Base-by-base conservation (phyloP, 2,329 filamentous ascomycete genomes). In the Paecilomyces sp. region DNA sequence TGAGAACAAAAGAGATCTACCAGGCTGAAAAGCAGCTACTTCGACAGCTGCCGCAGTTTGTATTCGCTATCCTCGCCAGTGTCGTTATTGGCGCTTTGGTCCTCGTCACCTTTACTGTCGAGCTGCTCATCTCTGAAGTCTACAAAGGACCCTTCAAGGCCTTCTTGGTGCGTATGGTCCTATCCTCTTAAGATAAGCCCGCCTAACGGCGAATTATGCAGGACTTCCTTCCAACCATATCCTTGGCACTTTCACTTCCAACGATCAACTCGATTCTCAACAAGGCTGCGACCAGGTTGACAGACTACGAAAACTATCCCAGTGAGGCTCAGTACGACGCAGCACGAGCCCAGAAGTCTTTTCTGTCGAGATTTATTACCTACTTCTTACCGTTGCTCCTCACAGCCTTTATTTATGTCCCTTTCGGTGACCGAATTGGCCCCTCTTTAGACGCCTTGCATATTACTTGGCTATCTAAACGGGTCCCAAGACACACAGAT, bases 361-460 rank as follows among this genome's bases (percentile, higher is more conserved):
- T 99, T 69, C 87, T 97, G 13, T 85, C 97, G 69, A 96, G 97
- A 79, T 96, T 97, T 76, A 93, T 97, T 75, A 96, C 92, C 5
- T 96, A 92, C 0, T 97, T 97, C 72, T 86, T 96, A 57, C 90
- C 91, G 0, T 88, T 95, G n/a, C 88, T 96, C 70, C 83, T 97
- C 18, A 97, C 92, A 0, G 91, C 92, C 0, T 97, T 97, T 67
- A 86, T 97, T 63, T 97, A 97, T 68, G 90, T 96, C 22, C 93
- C 93, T 0, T 97, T 97, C 67, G 93, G 91, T 13, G 85, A 87
- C 61, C 75, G 91, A 54, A 85, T 99, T 11, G 86, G 94, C 0
- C 93, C 94, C 0, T 89, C 95, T 70, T 85, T 99, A 3, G 87
- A 96, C 66, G 78, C 97, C 60, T 93, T 96, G 77, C 84, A 85